Evolutionary conservation across 441 rosid species (phyloP).

Genomic region (Pelargonium myrrhifolium): DNA sequence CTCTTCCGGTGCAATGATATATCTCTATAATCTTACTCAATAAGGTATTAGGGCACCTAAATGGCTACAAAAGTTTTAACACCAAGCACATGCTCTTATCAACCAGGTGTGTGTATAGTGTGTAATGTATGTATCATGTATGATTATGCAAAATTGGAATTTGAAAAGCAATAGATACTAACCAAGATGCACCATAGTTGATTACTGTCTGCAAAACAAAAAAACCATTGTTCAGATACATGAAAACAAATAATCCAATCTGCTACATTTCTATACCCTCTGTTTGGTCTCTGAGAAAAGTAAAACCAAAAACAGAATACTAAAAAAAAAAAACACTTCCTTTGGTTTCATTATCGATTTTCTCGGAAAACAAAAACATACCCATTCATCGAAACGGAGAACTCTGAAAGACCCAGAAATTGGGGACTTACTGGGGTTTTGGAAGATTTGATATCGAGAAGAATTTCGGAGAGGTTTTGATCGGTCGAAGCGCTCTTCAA

Average conservation of each 20-base stretch:
- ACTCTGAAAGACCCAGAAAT: background rate
- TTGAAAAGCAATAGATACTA: conserved; percentile 1
- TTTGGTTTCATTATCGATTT: background rate
- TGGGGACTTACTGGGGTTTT: conserved; percentile 33
- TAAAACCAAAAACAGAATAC: too few species aligned
- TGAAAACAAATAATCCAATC: background rate
- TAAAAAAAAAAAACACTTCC: background rate
- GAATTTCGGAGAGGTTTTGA: conserved; percentile 34
- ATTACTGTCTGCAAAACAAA: conserved; percentile 52
- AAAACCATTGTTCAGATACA: background rate
- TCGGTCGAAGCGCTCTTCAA: conserved; percentile 48
- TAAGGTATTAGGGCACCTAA: too few species aligned
- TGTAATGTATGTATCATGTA: too few species aligned
- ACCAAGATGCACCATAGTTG: conserved; percentile 84
- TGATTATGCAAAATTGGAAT: too few species aligned
- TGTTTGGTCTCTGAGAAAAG: too few species aligned
- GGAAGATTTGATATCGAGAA: conserved; percentile 45
- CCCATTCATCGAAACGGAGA: too few species aligned
- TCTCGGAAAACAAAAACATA: background rate
- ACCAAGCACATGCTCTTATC: too few species aligned
- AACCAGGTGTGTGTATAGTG: too few species aligned
- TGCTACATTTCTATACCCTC: too few species aligned
- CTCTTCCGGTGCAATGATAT: too few species aligned
- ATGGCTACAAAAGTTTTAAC: too few species aligned
- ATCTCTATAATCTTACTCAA: too few species aligned